These are phyloP conservation scores for Dryadomyces quercus-mongolicae DNA, from an alignment of 2,329 filamentous ascomycete species.

Conservation along the genomic window DNA sequence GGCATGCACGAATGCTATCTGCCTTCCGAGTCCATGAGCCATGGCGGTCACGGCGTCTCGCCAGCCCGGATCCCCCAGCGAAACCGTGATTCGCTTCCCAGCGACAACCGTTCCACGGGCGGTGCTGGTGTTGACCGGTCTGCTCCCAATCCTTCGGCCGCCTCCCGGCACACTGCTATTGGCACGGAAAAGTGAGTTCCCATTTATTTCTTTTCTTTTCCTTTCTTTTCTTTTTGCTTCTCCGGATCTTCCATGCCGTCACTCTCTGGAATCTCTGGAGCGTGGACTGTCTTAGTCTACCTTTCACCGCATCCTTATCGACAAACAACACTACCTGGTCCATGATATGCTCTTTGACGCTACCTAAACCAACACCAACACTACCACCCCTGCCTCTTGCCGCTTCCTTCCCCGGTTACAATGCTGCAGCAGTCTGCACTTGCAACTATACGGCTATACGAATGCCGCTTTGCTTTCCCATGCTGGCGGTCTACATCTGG, in stretches of 20 bases:
- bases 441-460: background rate
- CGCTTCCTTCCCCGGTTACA: too few species aligned
- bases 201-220: slow-evolving; percentile 1
- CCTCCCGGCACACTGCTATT: slow-evolving; percentile 34
- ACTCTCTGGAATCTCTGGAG: too few species aligned
- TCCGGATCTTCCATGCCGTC: background rate
- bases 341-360: too few species aligned
- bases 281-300: too few species aligned
- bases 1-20: slow-evolving; percentile 53
- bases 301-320: too few species aligned
- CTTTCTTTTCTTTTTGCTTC: slow-evolving; percentile 5
- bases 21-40: slow-evolving; percentile 46
- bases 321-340: too few species aligned
- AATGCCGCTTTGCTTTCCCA: background rate
- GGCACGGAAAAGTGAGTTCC: slow-evolving; percentile 43
- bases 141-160: slow-evolving; percentile 29
- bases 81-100: slow-evolving; percentile 41
- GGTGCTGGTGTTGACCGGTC: slow-evolving; percentile 30
- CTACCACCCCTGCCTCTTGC: too few species aligned
- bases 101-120: slow-evolving; percentile 32
- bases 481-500: background rate
- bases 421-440: too few species aligned
- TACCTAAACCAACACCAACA: too few species aligned
- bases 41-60: slow-evolving; percentile 44
- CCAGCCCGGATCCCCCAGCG: slow-evolving; percentile 40